phyloP scores from a whole-genome alignment of 192 early-diverging fungal genomes.

The Gonapodya prolifera region DNA sequence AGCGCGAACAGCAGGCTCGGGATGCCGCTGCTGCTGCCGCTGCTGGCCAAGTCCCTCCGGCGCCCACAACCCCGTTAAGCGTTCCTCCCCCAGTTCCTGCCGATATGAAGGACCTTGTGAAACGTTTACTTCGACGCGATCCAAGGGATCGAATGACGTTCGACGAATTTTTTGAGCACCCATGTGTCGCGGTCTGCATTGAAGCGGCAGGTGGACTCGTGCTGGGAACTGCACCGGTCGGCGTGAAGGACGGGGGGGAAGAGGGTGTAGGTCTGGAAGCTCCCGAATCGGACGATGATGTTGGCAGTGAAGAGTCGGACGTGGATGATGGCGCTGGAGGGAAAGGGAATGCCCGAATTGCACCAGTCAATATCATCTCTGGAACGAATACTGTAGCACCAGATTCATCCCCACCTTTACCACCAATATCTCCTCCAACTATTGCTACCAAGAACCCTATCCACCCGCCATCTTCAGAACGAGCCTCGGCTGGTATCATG shows the following conservation, averaged over 20 bases:
- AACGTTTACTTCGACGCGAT: constrained; percentile 68
- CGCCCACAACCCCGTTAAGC: background rate
- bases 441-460: background rate
- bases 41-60: background rate
- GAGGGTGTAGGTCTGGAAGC: background rate
- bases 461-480: background rate
- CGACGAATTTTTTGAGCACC: constrained; percentile 84
- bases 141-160: constrained; percentile 84
- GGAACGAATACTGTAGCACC: background rate
- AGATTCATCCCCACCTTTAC: background rate
- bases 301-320: background rate
- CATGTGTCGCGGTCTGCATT: background rate
- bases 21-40: background rate
- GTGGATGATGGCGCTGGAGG: background rate
- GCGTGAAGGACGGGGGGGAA: background rate
- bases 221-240: background rate
- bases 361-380: too few species aligned
- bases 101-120: constrained; percentile 72
- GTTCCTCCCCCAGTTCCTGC: constrained; percentile 28
- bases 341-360: too few species aligned
- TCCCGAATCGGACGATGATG: background rate
- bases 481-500: background rate
- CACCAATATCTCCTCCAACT: background rate
- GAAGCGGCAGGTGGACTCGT: constrained; percentile 33
- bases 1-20: background rate